Percentiles rank a stretch among this genome's conserved stretches.
Evolutionary conservation across 2,329 filamentous ascomycete genomes (phyloP).

Genomic region (Penicillium oxalicum): DNA sequence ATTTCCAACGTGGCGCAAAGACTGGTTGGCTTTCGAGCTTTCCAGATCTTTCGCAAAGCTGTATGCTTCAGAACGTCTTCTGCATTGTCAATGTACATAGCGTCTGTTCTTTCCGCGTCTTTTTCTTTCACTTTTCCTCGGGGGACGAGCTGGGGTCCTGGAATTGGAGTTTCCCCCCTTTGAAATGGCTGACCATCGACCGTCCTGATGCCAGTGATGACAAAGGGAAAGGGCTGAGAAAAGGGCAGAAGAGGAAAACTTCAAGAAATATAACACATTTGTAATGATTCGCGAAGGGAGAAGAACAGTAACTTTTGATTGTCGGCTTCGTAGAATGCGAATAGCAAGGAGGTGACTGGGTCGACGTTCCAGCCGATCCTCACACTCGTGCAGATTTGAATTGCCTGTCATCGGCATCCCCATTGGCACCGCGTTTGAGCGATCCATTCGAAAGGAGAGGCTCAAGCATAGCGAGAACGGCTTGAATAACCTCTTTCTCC

Average conservation of each 20-base stretch:
- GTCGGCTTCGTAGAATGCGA: conserved; percentile 1
- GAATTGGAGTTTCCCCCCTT: conserved; percentile 15
- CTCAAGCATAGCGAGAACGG: conserved; percentile 43
- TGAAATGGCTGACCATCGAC: conserved; percentile 31
- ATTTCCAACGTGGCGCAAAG: conserved; percentile 1
- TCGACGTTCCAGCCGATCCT: not conserved
- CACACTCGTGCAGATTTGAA: conserved; percentile 24
- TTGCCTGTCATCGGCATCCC: conserved; percentile 23
- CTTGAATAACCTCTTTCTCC: conserved; percentile 62
- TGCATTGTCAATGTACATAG: conserved; percentile 36
- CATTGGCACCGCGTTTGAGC: conserved; percentile 28
- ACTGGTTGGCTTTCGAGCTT: not conserved
- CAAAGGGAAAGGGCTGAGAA: conserved; percentile 13
- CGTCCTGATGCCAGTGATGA: conserved; percentile 33
- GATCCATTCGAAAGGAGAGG: conserved; percentile 18
- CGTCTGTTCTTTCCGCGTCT: conserved; percentile 18
- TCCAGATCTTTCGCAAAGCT: not conserved
- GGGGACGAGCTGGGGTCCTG: conserved; percentile 11
- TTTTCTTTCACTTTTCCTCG: conserved; percentile 1
- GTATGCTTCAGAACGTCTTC: not conserved
- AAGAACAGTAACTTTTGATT: conserved; percentile 2
- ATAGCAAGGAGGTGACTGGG: not conserved
- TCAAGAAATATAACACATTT: conserved; percentile 28
- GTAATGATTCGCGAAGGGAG: conserved; percentile 18
- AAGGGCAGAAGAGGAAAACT: conserved; percentile 21